A percentile compares a stretch with the other conserved stretches of the same genome.
phyloP scores from a whole-genome alignment of 306 rosid species.

The Morella rubra region DNA sequence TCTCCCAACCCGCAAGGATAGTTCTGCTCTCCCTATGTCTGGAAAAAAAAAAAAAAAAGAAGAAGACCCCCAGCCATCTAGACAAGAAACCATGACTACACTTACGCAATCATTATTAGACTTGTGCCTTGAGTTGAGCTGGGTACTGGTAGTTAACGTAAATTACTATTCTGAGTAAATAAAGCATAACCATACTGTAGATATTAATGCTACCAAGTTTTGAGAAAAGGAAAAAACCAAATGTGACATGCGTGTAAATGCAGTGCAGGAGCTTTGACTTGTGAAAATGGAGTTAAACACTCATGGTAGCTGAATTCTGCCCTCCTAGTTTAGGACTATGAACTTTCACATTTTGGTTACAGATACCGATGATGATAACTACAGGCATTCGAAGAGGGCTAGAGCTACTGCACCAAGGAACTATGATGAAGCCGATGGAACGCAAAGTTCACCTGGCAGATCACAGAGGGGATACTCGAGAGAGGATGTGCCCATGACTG shows the following conservation, averaged over 20 bases:
- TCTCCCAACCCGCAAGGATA: too few species aligned
- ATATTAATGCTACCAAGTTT: not conserved
- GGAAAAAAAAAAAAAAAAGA: too few species aligned
- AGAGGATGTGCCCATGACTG: slow-evolving; percentile 83
- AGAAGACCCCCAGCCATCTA: too few species aligned
- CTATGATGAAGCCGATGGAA: slow-evolving; percentile 71
- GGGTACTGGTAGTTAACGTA: not conserved
- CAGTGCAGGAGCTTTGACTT: not conserved
- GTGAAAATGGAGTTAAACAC: not conserved
- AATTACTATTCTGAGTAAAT: not conserved
- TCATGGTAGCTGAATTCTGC: not conserved
- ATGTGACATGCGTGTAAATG: not conserved
- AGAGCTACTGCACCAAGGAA: slow-evolving; percentile 58
- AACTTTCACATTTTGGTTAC: slow-evolving; percentile 29
- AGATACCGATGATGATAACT: slow-evolving; percentile 91
- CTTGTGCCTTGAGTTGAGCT: not conserved
- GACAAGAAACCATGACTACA: not conserved
- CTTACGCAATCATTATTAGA: not conserved
- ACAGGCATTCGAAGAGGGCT: slow-evolving; percentile 80
- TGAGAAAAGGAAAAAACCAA: not conserved
- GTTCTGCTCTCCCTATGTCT: too few species aligned
- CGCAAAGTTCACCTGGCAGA: slow-evolving; percentile 85
- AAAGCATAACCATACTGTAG: not conserved
- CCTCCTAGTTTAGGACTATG: not conserved
- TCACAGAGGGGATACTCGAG: slow-evolving; percentile 70